Evolutionary conservation across 371 early-diverging fungal species (phyloP).

Genomic region (Neoconidiobolus thromboides): DNA sequence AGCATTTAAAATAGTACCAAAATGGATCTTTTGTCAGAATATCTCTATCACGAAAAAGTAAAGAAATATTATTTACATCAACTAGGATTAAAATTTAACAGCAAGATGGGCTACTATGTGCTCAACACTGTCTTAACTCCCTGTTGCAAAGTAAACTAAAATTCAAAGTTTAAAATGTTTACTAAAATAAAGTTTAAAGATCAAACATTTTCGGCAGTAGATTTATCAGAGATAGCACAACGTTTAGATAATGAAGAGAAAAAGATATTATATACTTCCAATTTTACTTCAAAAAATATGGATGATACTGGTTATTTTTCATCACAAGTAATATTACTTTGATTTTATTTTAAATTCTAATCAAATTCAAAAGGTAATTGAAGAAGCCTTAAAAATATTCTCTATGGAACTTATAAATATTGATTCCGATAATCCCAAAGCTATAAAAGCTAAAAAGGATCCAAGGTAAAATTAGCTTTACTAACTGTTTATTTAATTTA

Average conservation of each 20-base stretch:
- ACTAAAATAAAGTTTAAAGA: neutral
- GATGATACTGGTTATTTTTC: neutral
- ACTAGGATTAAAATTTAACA: neutral
- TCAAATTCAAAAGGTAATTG: neutral
- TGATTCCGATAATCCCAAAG: neutral
- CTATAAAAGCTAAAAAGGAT: neutral
- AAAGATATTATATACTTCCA: neutral
- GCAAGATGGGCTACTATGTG: constrained; percentile 11
- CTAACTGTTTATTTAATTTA: too few species aligned
- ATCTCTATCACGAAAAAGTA: neutral
- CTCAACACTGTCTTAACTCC: constrained; percentile 10
- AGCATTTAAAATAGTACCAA: too few species aligned
- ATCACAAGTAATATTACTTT: neutral
- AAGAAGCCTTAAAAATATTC: neutral
- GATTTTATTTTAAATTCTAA: neutral
- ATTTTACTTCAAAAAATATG: neutral
- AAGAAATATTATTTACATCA: neutral
- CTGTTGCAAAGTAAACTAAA: constrained; percentile 9
- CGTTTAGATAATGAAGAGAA: neutral
- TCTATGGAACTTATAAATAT: neutral
- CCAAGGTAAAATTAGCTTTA: neutral
- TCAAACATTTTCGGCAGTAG: neutral
- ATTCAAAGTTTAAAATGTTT: neutral
- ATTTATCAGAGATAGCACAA: neutral
- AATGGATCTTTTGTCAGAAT: neutral